Evolutionary conservation across 306 rosid species (phyloP).

Genomic region (Vigna unguiculata): DNA sequence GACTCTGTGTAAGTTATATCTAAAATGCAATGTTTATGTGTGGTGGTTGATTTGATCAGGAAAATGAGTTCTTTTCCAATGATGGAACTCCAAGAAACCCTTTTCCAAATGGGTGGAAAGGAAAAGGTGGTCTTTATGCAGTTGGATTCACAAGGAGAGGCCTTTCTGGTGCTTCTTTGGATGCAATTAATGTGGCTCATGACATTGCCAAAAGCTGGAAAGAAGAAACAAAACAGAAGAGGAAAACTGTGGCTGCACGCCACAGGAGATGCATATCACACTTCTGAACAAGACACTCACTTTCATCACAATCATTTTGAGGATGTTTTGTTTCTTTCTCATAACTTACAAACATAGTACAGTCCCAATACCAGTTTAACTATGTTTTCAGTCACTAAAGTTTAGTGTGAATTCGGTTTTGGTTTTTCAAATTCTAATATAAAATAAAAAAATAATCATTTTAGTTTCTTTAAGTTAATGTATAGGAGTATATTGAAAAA

Average conservation of each 20-base stretch:
- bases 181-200: constrained; percentile 83
- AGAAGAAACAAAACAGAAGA: constrained; percentile 79
- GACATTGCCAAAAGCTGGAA: constrained; percentile 91
- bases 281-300: constrained; percentile 47
- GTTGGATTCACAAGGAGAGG: constrained; percentile 97
- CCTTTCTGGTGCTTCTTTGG: constrained; percentile 85
- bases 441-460: no score
- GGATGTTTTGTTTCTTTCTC: constrained; percentile 15
- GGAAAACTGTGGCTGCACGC: constrained; percentile 66
- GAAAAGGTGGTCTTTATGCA: constrained; percentile 82
- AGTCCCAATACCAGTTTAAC: no score
- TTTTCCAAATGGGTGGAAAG: constrained; percentile 97
- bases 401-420: no score
- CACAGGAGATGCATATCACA: constrained; percentile 93
- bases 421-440: no score
- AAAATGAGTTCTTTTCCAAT: constrained; percentile 73
- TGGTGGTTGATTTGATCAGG: constrained; percentile 52
- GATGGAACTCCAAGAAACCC: constrained; percentile 81
- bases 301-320: not conserved
- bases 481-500: no score
- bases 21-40: constrained; percentile 22
- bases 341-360: constrained; percentile 45
- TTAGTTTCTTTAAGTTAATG: no score
- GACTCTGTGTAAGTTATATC: not conserved
- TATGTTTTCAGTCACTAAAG: not conserved